phyloP scores from a whole-genome alignment of 768 basidiomycete genomes.

The Terana coerulea region DNA sequence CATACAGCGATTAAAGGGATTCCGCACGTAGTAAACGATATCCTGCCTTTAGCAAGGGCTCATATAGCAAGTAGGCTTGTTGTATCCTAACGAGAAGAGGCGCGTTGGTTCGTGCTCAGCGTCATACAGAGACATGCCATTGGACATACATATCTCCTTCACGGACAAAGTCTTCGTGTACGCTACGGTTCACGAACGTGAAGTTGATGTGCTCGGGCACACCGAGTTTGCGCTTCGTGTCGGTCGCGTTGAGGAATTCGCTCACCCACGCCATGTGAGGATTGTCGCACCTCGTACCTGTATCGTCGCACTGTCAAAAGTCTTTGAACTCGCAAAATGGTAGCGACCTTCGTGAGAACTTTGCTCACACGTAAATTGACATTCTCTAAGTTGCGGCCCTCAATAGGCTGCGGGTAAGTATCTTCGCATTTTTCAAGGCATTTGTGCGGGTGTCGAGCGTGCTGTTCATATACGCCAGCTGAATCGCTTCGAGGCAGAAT shows the following conservation, averaged over 20 bases:
- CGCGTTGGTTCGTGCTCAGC: background rate
- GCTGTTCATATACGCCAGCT: constrained; percentile 15
- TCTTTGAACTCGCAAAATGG: background rate
- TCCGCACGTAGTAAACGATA: constrained; percentile 6
- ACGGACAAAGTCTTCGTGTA: constrained; percentile 1
- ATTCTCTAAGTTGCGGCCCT: constrained; percentile 5
- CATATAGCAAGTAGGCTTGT: constrained; percentile 6
- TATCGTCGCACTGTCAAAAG: constrained; percentile 9
- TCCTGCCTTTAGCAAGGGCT: background rate
- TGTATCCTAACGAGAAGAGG: background rate
- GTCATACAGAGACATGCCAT: background rate
- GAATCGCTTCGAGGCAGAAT: constrained; percentile 19
- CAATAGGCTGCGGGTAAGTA: constrained; percentile 8
- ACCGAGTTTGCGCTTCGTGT: constrained; percentile 5
- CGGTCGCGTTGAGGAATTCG: constrained; percentile 2
- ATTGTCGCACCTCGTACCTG: constrained; percentile 3
- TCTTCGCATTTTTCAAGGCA: constrained; percentile 6
- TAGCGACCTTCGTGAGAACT: background rate
- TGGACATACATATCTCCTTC: constrained; percentile 10
- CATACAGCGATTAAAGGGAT: background rate
- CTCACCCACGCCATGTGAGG: constrained; percentile 4
- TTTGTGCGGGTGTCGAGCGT: background rate
- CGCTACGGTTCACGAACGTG: background rate
- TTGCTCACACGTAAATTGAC: constrained; percentile 5
- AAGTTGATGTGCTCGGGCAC: constrained; percentile 1